Base-by-base conservation (phyloP, 2,329 filamentous ascomycete species). In the Clathrospora elynae region DNA sequence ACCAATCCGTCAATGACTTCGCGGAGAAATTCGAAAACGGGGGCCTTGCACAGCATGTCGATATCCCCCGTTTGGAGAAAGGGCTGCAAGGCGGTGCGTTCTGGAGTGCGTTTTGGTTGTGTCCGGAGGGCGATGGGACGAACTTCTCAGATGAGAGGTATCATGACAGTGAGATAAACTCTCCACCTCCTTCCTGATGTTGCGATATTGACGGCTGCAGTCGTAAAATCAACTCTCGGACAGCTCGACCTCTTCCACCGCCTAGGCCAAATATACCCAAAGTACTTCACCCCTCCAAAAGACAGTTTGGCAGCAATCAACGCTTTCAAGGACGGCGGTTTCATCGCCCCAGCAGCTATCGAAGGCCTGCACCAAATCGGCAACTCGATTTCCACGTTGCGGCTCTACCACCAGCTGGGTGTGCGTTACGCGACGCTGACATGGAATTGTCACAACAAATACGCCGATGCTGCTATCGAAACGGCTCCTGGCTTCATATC, bases 401-500 rank as follows among this genome's bases (percentile, higher is more conserved):
- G 92, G 5, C 77, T 82, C 16, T 96, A 86, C 69, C 77, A 93
- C 67, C 75, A 79, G 2, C 77, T 95, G 2, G 92, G 92, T 2
- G 90, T 91, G 4, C 84, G 90, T 35, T 96, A 96, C 62, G 85
- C 86, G 12, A 96, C 91, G 0, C 75, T 97, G 11, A 96, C 89
- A 2, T 92, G 95, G 75, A 95, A 95, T 69, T 96, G 91, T 72
- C 88, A 95, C 70, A 97, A 96, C 71, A 80, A 77, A 35, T 96
- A 87, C 68, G 90, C 90, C 34, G 92, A 96, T 66, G 87, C 90
- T 3, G 91, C 91, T 2, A 71, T 93, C 5, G 75, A 86, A 49
- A 67, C 73, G 19, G 78, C 80, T 1, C 38, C 35, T 37, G 71
- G 64, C 23, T 74, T 52, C 57, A 65, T 60, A 39, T 66, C 51